Base-by-base conservation (phyloP, 140 eudicot genomes). In the Stevia rebaudiana region DNA sequence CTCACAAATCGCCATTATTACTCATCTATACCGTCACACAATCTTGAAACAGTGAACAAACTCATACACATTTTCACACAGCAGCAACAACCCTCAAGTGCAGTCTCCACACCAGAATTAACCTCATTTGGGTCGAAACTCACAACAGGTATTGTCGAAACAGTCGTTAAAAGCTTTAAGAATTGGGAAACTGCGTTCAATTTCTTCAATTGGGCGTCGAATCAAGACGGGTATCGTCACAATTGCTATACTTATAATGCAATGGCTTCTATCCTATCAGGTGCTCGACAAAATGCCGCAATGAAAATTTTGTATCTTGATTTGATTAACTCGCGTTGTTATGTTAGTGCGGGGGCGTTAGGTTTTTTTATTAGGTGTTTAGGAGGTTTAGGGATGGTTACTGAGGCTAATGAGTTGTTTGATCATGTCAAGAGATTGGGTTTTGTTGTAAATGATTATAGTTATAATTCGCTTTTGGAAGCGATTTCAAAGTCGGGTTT, bases 261-360 rank as follows among this genome's bases (percentile, higher is more conserved):
- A 56, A 90, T 90, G 95, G 97, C 97, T 3, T 60, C 63, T 23
- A 76, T 82, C 69, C 95, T 90, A 31, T 82, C 90, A 84, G 53
- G 64, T 90, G 95, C 74, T 90, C 97, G 90, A 86, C 95, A 82
- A 82, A 90, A 79, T 90, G 90, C 78, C 94, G 71, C 84, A 71
- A 61, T 90, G 94, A 82, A 70, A 28, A 73, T 19, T 8, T 74
- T 90, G 6, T 83, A 50, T 13, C 19, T 11, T 12, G 78, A 78
- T 58, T 13, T 90, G 39, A 18, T 67, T 10, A 75, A 61, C 10
- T 76, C 84, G 4, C 52, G 67, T 43, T 82, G 89, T 69, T 67
- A 37, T 21, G 77, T 88, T 76, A 75, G 71, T 39, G 78, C 97
- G 0, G 94, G 95, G 21, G 97, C 83, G 16, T 69, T 90, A 75